Base-by-base conservation (phyloP, 768 basidiomycete genomes). In the Suillus hirtellus region DNA sequence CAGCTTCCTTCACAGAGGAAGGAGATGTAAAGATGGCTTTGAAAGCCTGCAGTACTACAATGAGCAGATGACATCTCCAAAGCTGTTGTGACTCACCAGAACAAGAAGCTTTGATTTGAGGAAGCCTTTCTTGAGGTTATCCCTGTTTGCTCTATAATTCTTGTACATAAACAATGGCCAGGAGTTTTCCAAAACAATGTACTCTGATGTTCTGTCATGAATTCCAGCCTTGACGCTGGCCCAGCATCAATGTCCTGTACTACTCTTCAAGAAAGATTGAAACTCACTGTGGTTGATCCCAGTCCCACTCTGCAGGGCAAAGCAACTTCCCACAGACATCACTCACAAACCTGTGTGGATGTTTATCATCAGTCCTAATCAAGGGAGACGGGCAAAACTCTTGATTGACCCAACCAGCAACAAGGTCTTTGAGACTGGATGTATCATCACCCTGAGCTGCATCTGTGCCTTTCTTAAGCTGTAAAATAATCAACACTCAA, bases 1-100 rank as follows among this genome's bases (percentile, higher is more conserved):
- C 42, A 15, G 7, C 55, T 27, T 61, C 60, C 2, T 12, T 27
- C 0, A 46, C 60, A 15, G 66, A 70, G 4, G 67, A 64, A 17
- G 69, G 70, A 10, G 63, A 63, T 3, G 61, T 67, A 27, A 68
- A 65, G 6, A 67, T 42, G 40, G 50, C 59, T 63, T 61, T 63
- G 42, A 47, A 65, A 7, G 65, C 63, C 70, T 68, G 10, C 1
- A 44, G 8, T 10, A 9, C 8, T 3, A 27, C 27, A 27, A n/a
- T 44, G 43, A 44, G 43, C 27, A 2, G 27, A 27, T 27, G 27
- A 19, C 3, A 19, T 19, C 8, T n/a, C 1, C 2, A 46, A 19
- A 4, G 6, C 17, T 2, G 27, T 27, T 27, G 27, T 2, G 27
- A 61, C 43, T 44, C 8, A 44, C 43, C 17, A 44, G 9, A 9